A percentile compares a stretch with the other conserved stretches of the same genome.
phyloP scores from a whole-genome alignment of 2,329 filamentous ascomycete species.

The Trichoderma semiorbis region DNA sequence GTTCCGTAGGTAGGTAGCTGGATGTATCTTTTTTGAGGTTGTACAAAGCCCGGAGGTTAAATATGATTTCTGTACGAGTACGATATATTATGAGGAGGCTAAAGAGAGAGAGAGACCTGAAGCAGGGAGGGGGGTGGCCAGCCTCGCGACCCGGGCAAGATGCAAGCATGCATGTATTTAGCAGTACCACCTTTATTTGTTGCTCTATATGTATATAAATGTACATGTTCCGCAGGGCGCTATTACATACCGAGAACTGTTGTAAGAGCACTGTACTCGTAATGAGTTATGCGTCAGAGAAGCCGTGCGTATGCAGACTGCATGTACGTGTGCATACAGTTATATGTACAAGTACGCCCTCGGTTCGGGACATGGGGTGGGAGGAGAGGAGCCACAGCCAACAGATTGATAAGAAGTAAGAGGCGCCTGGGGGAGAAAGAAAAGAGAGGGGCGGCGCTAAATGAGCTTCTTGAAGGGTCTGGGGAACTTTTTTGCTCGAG shows the following conservation, averaged over 20 bases:
- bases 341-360: background rate
- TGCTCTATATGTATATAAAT: background rate
- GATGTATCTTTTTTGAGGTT: background rate
- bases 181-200: background rate
- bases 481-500: slow-evolving; percentile 13
- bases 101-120: background rate
- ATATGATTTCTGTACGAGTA: background rate
- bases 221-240: background rate
- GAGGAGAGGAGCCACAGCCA: background rate
- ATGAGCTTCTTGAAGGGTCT: background rate
- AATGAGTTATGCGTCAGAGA: background rate
- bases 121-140: background rate
- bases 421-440: background rate
- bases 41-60: background rate
- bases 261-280: background rate
- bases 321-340: background rate
- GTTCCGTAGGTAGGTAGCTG: background rate
- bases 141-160: background rate
- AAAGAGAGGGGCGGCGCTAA: background rate
- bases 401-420: background rate
- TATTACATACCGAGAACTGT: background rate
- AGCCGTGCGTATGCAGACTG: background rate
- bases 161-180: background rate
- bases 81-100: background rate
- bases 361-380: background rate